Evolutionary conservation across 176 grass and related monocot genomes (phyloP), one percentile per base, ranked within the genome.

Genomic region (Ananas comosus): DNA sequence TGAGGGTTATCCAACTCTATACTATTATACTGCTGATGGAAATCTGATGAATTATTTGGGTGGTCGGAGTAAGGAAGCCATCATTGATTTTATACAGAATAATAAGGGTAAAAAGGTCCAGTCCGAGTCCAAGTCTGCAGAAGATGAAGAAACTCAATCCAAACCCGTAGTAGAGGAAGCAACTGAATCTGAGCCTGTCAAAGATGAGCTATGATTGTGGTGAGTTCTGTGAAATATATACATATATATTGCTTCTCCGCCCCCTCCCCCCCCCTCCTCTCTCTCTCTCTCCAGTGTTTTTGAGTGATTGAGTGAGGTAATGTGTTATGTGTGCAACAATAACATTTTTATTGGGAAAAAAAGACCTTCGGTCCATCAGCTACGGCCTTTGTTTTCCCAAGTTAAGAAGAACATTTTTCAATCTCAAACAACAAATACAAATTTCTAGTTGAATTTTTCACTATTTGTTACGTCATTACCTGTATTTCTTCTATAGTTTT

Each of bases 151-250:
- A 56, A 17, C 23, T 4, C 80, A 89, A 28, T 48, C 29, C 3
- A 74, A 50, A 76, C 9, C 51, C 48, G 77, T 48, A 23, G 66
- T 66, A 51, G 82, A 73, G 63, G 74, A 71, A 53, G 63, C 51
- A 64, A 53, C 65, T 14, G 33, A 51, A 58, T 28, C 72, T 47
- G 61, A 73, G 1, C 69, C 78, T 51, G 56, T 64, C 33, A 91
- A 88, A 81, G 89, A 99, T 67, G 94, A 99, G 65, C 82, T 99
- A 53, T 99, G 61, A 88, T 83, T 27, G 67, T 81, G 70, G 69
- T 75, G 65, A 12, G 21, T 70, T 70, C 48, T 53, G 56, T 51
- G 16, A 11, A n/a, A n/a, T n/a, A n/a, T n/a, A n/a, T 54, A 65
- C 0, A 23, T 22, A 49, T n/a, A 11, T 12, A 48, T 51, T 59